Percentiles rank a stretch among this genome's conserved stretches.
phyloP scores from a whole-genome alignment of 2,329 filamentous ascomycete genomes.

The Dactylonectria macrodidyma region DNA sequence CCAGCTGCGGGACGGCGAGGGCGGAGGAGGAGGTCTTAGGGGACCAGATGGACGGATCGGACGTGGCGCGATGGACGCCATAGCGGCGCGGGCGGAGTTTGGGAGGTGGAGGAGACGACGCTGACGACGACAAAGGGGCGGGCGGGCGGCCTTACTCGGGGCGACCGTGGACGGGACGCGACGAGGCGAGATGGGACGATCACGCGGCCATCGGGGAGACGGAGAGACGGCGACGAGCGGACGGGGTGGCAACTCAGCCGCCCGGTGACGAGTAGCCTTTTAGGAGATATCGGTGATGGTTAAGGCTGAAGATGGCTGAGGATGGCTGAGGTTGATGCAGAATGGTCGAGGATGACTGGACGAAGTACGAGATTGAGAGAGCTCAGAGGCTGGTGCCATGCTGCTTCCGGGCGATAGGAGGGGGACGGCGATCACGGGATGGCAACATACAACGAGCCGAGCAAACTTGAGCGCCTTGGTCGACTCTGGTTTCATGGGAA shows the following conservation, averaged over 20 bases:
- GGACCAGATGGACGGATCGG: not conserved
- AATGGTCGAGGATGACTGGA: not conserved
- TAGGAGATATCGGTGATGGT: not conserved
- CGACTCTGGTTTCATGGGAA: not conserved
- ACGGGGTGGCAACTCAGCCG: conserved; percentile 11
- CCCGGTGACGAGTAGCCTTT: not conserved
- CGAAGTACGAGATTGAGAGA: not conserved
- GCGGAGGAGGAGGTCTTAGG: not conserved
- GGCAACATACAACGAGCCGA: conserved; percentile 17
- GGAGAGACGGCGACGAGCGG: not conserved
- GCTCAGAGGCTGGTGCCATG: conserved; percentile 1
- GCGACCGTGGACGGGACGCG: conserved; percentile 35
- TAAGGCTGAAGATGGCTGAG: too few species aligned
- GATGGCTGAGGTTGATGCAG: not conserved
- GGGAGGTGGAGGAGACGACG: not conserved
- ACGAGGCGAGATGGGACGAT: conserved; percentile 16
- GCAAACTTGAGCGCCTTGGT: not conserved
- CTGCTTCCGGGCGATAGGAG: conserved; percentile 16
- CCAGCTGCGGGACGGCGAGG: conserved; percentile 13
- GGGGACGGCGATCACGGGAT: conserved; percentile 24
- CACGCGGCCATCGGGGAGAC: not conserved
- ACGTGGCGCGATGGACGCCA: not conserved
- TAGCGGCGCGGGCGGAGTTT: not conserved
- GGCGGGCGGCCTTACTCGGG: conserved; percentile 14
- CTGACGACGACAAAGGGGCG: not conserved